Evolutionary conservation across 106 monocot species (phyloP).

Genomic region (Agapanthus africanus): DNA sequence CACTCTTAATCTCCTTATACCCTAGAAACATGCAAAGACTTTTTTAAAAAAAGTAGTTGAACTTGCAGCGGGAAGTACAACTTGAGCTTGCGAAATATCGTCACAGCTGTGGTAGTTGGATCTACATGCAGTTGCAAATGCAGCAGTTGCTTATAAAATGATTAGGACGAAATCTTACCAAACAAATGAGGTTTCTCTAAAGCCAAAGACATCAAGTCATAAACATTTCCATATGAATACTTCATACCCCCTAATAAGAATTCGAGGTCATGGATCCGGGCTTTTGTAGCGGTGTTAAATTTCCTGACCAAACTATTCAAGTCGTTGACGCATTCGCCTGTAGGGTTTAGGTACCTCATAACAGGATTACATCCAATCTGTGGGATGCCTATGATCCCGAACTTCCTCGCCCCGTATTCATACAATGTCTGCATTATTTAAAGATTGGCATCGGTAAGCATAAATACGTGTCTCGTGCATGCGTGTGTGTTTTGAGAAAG

Average conservation of each 20-base stretch:
- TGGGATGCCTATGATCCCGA: conserved; percentile 16
- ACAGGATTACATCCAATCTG: conserved; percentile 27
- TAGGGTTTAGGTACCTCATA: conserved; percentile 14
- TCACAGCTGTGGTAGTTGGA: no score
- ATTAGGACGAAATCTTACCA: no score
- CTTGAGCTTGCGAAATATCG: no score
- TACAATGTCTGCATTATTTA: conserved; percentile 16
- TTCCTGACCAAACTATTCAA: conserved; percentile 19
- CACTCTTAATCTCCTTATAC: conserved; percentile 27
- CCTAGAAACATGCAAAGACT: no score
- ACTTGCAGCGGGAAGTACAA: no score
- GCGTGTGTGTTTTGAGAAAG: no score
- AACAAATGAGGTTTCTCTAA: conserved; percentile 7
- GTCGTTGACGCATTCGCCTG: conserved; percentile 12
- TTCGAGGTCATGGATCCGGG: conserved; percentile 16
- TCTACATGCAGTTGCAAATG: no score
- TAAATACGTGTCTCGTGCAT: background rate
- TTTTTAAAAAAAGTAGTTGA: no score
- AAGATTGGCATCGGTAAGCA: background rate
- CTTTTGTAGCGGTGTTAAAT: conserved; percentile 16
- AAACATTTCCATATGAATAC: conserved; percentile 23
- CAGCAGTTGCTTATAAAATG: no score
- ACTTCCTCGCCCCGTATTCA: conserved; percentile 29
- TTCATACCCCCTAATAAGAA: conserved; percentile 20
- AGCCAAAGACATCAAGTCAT: conserved; percentile 1